Base-by-base conservation (phyloP, 2,329 filamentous ascomycete genomes). In the Hypoxylon sp. region DNA sequence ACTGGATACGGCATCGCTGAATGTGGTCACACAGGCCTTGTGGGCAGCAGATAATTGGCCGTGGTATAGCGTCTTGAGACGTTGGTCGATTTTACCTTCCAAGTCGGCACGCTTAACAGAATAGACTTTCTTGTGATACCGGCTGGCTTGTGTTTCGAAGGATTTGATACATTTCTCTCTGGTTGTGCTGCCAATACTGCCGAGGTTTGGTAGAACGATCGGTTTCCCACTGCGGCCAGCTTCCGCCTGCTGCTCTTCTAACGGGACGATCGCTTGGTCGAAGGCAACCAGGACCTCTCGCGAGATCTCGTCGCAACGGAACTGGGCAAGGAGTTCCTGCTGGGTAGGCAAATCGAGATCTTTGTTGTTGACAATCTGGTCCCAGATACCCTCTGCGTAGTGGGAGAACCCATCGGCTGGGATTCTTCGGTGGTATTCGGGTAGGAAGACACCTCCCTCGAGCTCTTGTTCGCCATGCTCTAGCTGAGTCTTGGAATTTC, bases 291-390 rank as follows among this genome's bases (percentile, higher is more conserved):
- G 85, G 11, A 97, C 96, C 78, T 98, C 95, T 70, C 95, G 88
- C 42, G 94, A 89, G 65, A 99, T 99, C 82, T 99, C 96, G 79
- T 99, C 96, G 80, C 96, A 99, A 73, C 96, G 90, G 84, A 98
- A 99, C 80, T 99, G 96, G 10, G 96, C 96, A 59, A 99, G 87
- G 50, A 99, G 86, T 80, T 99, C 96, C 82, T 99, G 96, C 79
- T 99, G 96, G 0, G 96, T 98, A 2, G 96, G 96, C 66, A 99
- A 82, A 81, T 99, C 96, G 61, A 99, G 86, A 77, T 99, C 96
- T 82, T 99, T 99, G 86, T 99, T 99, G 84, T 95, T 92, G 75
- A 97, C 95, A 78, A 99, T 99, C 82, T 98, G 95, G 76, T 98
- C 95, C 96, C 96, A 99, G 49, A 99, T 90, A 44, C 95, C 94